Evolutionary conservation across 2,329 filamentous ascomycete species (phyloP), one percentile per base, ranked within the genome.

Genomic region (Xylaria multiplex): DNA sequence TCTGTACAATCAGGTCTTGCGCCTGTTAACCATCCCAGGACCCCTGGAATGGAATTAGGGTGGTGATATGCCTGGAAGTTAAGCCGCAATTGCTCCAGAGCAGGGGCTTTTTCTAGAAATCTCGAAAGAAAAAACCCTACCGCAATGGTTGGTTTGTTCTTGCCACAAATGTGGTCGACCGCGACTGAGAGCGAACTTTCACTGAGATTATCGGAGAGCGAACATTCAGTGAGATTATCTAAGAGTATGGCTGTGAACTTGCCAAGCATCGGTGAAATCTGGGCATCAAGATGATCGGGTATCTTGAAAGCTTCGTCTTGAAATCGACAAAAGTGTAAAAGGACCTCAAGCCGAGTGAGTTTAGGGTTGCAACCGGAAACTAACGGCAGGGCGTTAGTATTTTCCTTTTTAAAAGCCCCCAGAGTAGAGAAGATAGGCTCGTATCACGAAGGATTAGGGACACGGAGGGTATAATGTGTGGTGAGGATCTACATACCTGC

Each of bases 31-130:
- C 78, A 86, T 13, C 70, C 32, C 2, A 86, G 62, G 11, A 86
- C 69, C 0, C 73, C 69, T 0, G 73, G 68, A 2, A 73, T 61
- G 2, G 71, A 61, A 4, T 62, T 19, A 3, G 61, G 19, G 0
- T 64, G 24, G 7, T 64, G 24, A 6, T 58, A 64, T 7, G 40
- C 9, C 13, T 71, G 68, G 35, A 85, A 83, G 69, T 88, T 89
- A 49, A 89, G 72, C 2, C 87, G 81, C 5, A 90, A 77, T 69
- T 86, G 82, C 35, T 79, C 79, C 6, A 90, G 66, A 19, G 84
- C 83, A 3, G 75, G 66, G 0, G 79, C 73, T 32, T 74, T 74
- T 0, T 72, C 71, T 5, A 87, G 74, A 55, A 86, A 85, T 16
- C 68, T 69, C 11, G 74, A 69, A 0, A 80, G 65, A 43, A 71